Evolutionary conservation across 148 eudicot genomes (phyloP), one percentile per base, ranked within the genome.

Genomic region (Heliamphora exappendiculata): DNA sequence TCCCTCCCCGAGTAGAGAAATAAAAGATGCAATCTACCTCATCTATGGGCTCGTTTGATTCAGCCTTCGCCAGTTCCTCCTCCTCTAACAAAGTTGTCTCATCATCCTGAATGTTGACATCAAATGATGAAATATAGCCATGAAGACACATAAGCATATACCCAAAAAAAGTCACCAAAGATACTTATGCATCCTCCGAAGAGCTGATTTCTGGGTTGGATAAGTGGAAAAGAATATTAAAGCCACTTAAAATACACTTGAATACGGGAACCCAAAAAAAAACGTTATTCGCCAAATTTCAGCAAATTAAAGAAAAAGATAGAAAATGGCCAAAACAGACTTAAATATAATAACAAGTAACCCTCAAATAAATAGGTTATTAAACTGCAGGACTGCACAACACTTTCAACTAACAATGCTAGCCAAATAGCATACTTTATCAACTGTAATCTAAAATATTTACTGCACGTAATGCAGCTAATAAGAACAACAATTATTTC

Each of bases 1-100:
- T 4, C 6, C 8, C 47, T 44, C 7, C 34, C 37, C 47, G 47
- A 22, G 16, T 14, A 68, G 36, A 64, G 11, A 75, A 37, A 24
- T 63, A 51, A 44, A 37, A 50, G 20, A 75, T 70, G 68, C 51
- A 72, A 17, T 80, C 60, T 73, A 93, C 99, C 97, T 96, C 99
- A 82, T 93, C 95, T 65, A 73, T 81, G 73, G 89, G 78, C 81
- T 85, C 79, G 67, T 67, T 80, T 53, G 82, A 73, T 76, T 93
- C 99, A 29, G 88, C 83, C 76, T 90, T 90, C n/a, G 89, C 93
- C 80, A 93, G 74, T 78, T 90, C 92, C 76, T 96, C 99, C 89
- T 95, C 99, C 83, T 95, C 99, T 58, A 79, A 85, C 81, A 96
- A 81, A 29, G 99, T 93, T 67, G 97, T 82, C 83, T 96, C 99